These are phyloP conservation scores for Seminavis robusta DNA, from an alignment of 108 stramenopile genomes.

Conservation along the genomic window DNA sequence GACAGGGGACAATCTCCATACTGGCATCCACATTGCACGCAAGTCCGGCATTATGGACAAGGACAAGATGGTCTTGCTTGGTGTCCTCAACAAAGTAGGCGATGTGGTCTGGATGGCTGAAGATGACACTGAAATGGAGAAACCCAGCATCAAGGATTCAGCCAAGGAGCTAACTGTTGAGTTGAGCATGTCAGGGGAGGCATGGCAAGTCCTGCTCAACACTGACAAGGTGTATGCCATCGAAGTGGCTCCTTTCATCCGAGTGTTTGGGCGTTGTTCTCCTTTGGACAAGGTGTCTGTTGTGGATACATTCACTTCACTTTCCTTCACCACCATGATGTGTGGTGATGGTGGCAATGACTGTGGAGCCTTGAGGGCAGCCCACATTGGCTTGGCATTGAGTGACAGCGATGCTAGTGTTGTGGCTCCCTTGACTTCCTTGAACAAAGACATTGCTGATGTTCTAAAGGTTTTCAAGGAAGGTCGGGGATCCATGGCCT, in stretches of 20 bases:
- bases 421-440: slow-evolving; percentile 67
- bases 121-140: too few species aligned
- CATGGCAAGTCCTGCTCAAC: slow-evolving; percentile 28
- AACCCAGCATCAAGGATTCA: too few species aligned
- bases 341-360: slow-evolving; percentile 79
- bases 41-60: slow-evolving; percentile 48
- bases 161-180: slow-evolving; percentile 5
- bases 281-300: slow-evolving; percentile 63
- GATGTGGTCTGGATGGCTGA: slow-evolving; percentile 24
- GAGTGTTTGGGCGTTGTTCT: slow-evolving; percentile 58
- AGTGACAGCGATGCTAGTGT: slow-evolving; percentile 66
- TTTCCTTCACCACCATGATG: slow-evolving; percentile 56
- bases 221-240: slow-evolving; percentile 27
- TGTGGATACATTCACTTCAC: slow-evolving; percentile 42
- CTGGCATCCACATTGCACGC: slow-evolving; percentile 56
- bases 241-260: slow-evolving; percentile 21
- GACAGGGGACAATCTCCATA: slow-evolving; percentile 61
- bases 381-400: slow-evolving; percentile 66
- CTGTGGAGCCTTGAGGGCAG: slow-evolving; percentile 60
- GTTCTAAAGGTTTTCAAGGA: slow-evolving; percentile 61
- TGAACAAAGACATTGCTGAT: slow-evolving; percentile 52
- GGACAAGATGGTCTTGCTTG: slow-evolving; percentile 24
- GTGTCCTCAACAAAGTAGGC: slow-evolving; percentile 3
- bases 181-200: slow-evolving; percentile 59
- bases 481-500: slow-evolving; percentile 60